Evolutionary conservation across 2,329 filamentous ascomycete genomes (phyloP).

Genomic region (Ceratocystiopsis minuta): DNA sequence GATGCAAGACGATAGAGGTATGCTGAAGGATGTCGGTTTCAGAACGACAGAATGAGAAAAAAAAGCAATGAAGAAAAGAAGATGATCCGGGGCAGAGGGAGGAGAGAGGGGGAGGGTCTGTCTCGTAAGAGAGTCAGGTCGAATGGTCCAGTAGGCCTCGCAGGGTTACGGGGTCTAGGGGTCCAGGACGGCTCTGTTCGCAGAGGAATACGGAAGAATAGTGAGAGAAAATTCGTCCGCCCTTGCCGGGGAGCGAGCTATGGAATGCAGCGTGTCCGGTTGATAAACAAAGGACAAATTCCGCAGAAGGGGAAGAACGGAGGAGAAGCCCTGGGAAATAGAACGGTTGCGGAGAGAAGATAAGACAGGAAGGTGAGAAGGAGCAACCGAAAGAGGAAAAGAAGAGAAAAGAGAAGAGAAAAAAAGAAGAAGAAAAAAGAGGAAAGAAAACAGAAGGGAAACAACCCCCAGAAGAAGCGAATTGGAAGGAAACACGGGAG

Average conservation of each 20-base stretch:
- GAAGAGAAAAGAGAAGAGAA: not conserved
- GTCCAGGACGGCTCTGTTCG: too few species aligned
- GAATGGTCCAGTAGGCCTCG: too few species aligned
- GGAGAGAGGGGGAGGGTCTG: not conserved
- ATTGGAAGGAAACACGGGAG: not conserved
- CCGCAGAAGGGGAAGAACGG: not conserved
- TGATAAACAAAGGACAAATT: not conserved
- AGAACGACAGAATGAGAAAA: not conserved
- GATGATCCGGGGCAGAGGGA: not conserved
- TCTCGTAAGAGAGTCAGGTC: too few species aligned
- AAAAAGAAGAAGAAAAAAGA: constrained; percentile 1
- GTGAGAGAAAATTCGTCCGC: too few species aligned
- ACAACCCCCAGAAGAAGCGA: not conserved
- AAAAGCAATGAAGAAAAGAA: not conserved
- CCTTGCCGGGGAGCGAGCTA: not conserved
- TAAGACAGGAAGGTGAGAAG: not conserved
- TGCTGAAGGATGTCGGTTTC: not conserved
- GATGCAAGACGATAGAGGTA: not conserved
- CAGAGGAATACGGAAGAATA: too few species aligned
- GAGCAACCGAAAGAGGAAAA: not conserved
- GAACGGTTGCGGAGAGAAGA: not conserved
- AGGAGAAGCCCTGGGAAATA: not conserved
- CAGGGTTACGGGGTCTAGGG: too few species aligned
- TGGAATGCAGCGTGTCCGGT: not conserved
- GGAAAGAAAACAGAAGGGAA: not conserved